Base-by-base conservation (phyloP, 2,329 filamentous ascomycete genomes). In the Cladophialophora immunda region DNA sequence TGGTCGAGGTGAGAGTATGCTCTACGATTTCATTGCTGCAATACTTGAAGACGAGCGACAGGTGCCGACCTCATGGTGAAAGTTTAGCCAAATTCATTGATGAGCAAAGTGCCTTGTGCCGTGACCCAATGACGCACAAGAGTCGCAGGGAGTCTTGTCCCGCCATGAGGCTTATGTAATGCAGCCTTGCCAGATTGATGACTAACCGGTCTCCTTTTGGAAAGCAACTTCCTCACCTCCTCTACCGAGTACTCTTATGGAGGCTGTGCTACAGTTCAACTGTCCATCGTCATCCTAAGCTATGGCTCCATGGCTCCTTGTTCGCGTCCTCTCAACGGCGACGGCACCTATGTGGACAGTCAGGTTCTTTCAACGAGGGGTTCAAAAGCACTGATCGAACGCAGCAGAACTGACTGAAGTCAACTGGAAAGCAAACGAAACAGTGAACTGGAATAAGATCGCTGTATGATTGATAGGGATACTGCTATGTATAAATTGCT, bases 1-100 rank as follows among this genome's bases (percentile, higher is more conserved):
- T 13, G 6, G 7, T 36, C 9, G 58, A 13, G n/a, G 54, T 22
- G 27, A 17, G 7, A 25, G 7, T 32, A 15, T 22, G 50, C 58
- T 50, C 45, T 50, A 61, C n/a, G 60, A 45, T 7, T 55, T 55
- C 60, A 56, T 54, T 30, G 2, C n/a, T 30, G 19, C 8, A 30
- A 53, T 25, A 41, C 2, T 25, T 25, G 19, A 8, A 52, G 1
- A 6, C 62, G 56, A 32, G 47, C n/a, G 25, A 25, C 9, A 3
- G 19, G 3, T 11, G 45, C 4, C 45, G 22, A 13, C 9, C 4
- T 41, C 45, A 9, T 50, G 45, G 19, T 50, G 19, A 50, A 50
- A 22, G 45, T 50, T 50, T 50, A 25, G 45, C 45, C 22, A 22
- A 25, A 27, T 50, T 25, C 22, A 15, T 41, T 4, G 9, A 50